phyloP scores from a whole-genome alignment of 2,329 filamentous ascomycete genomes.

The Colletotrichum kahawae region DNA sequence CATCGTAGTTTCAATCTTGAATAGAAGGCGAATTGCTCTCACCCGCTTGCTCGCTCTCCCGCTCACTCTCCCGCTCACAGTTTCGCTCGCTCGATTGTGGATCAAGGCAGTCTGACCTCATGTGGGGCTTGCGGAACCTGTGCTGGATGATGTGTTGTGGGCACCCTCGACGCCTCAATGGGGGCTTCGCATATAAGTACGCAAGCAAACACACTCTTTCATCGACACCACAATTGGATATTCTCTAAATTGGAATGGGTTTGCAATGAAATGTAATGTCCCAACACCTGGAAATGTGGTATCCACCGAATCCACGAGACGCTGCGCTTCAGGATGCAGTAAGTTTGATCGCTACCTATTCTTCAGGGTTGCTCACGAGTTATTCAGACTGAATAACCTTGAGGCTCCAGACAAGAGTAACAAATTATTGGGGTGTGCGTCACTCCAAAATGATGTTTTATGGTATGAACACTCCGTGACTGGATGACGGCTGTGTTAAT shows the following conservation, averaged over 20 bases:
- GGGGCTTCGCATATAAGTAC: neutral
- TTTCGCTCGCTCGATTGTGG: neutral
- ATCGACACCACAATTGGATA: neutral
- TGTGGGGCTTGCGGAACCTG: neutral
- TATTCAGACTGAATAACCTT: neutral
- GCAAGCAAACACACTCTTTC: neutral
- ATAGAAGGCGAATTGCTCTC: neutral
- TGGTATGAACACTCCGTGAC: neutral
- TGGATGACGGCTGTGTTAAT: neutral
- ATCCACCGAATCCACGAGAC: neutral
- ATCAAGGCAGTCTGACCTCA: neutral
- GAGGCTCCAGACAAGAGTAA: neutral
- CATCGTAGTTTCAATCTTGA: neutral
- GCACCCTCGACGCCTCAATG: neutral
- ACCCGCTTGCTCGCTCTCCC: neutral
- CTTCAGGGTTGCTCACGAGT: neutral
- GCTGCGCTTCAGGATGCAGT: neutral
- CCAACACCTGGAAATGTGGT: too few species aligned
- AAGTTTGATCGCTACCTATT: neutral
- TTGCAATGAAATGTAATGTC: too few species aligned
- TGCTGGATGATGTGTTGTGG: neutral
- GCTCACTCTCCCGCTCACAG: neutral
- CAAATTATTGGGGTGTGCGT: too few species aligned
- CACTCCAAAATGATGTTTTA: neutral
- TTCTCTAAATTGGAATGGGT: too few species aligned